Evolutionary conservation across 306 rosid genomes (phyloP).

Genomic region (Pueraria montana): DNA sequence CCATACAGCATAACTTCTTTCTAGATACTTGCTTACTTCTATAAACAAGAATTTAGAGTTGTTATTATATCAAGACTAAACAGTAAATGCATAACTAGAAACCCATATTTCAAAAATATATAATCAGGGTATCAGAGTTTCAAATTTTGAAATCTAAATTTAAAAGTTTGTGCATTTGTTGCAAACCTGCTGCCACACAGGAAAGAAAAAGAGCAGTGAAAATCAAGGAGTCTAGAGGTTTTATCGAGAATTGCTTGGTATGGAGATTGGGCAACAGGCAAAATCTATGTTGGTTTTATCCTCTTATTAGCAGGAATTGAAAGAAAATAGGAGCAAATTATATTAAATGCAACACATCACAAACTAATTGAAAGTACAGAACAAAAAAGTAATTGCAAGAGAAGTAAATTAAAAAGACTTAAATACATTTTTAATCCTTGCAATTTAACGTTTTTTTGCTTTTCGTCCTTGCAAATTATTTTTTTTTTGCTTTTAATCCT

Average conservation of each 20-base stretch:
- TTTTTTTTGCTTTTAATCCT: too few species aligned
- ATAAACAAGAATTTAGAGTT: not conserved
- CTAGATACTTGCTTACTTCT: not conserved
- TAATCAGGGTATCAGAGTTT: not conserved
- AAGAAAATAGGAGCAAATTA: conserved; percentile 10
- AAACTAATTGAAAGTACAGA: not conserved
- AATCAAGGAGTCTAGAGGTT: not conserved
- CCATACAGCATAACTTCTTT: not conserved
- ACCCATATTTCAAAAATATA: not conserved
- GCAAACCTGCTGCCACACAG: not conserved
- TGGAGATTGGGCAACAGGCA: not conserved
- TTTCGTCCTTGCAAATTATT: too few species aligned
- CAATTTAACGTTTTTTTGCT: too few species aligned
- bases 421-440: too few species aligned
- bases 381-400: not conserved
- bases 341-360: conserved; percentile 8
- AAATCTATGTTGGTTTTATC: not conserved
- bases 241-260: not conserved
- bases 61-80: conserved; percentile 1
- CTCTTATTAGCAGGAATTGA: not conserved
- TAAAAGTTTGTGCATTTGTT: not conserved
- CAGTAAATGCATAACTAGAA: not conserved
- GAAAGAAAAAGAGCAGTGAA: not conserved
- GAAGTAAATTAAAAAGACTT: too few species aligned
- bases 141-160: not conserved